Base-by-base conservation (phyloP, 2,329 filamentous ascomycete genomes). In the Trichoderma cornu-damae region DNA sequence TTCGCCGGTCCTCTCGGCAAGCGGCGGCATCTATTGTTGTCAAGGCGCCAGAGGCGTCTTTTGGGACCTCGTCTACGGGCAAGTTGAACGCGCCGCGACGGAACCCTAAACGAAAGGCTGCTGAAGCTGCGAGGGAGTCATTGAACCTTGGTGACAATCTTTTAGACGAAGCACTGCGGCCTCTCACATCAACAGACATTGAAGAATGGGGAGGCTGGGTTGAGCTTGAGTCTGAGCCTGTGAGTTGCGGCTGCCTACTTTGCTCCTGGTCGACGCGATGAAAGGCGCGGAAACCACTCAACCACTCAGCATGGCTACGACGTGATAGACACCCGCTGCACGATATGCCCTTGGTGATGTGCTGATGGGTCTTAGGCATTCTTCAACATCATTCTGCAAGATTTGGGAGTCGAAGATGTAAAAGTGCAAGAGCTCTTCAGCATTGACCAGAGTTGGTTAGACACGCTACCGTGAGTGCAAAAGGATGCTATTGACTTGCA, bases 201-300 rank as follows among this genome's bases (percentile, higher is more conserved):
- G 71, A 78, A 24, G 77, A 79, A 28, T 91, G 87, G 84, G 77
- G 82, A 49, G 87, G 87, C 22, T 93, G 88, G 84, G 81, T 86
- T 58, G 91, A 96, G 67, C 80, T 97, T 49, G 91, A 96, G 72
- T 96, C 90, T 6, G 91, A 96, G 61, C 92, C 92, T 6, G 90
- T 90, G 72, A 72, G 82, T 68, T n/a, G 6, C 7, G 6, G 16
- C 3, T 3, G 14, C 28, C 22, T 24, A 12, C 35, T 8, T 30
- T n/a, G 6, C n/a, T 34, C 3, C 9, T 37, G 6, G 14, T 16
- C 12, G 12, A 24, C 11, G 16, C 14, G 16, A 12, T 28, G 12
- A 22, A 28, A 18, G 4, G n/a, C 6, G 2, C 22, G 9, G 8
- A 22, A 22, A 2, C 16, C 4, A n/a, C 5, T 12, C 14, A 11